Conservation (phyloP, 2,329 filamentous ascomycete species). For the Aspergillus ustus region DNA sequence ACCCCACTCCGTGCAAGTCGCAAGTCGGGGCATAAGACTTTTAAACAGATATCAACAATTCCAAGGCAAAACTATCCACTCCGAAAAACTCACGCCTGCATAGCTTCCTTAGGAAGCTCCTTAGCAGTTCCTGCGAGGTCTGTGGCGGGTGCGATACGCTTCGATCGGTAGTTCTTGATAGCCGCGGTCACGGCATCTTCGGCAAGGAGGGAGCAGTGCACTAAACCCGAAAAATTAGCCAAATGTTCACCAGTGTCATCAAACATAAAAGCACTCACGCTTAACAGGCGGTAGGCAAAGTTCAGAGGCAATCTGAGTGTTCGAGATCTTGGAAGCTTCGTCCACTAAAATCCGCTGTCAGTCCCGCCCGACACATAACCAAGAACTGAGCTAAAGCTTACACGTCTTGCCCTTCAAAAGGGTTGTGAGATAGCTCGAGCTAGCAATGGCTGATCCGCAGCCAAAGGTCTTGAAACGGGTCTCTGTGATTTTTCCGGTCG, state of each 20-base stretch:
- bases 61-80: slow-evolving; percentile 6
- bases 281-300: slow-evolving; percentile 90
- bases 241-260: neutral
- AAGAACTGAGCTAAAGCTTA: neutral
- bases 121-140: slow-evolving; percentile 74
- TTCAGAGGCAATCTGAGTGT: slow-evolving; percentile 98
- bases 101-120: slow-evolving; percentile 15
- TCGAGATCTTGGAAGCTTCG: slow-evolving; percentile 88
- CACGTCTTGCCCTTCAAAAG: slow-evolving; percentile 89
- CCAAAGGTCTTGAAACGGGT: slow-evolving; percentile 99
- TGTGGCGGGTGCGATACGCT: slow-evolving; percentile 78
- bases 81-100: slow-evolving; percentile 3
- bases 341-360: slow-evolving; percentile 59
- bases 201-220: slow-evolving; percentile 91
- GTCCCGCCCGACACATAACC: neutral
- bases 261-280: slow-evolving; percentile 59
- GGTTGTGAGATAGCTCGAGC: slow-evolving; percentile 91
- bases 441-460: slow-evolving; percentile 92
- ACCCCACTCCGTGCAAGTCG: slow-evolving; percentile 10
- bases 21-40: slow-evolving; percentile 13
- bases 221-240: slow-evolving; percentile 46
- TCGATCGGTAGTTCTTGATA: slow-evolving; percentile 88
- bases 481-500: slow-evolving; percentile 85
- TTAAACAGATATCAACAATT: slow-evolving; percentile 16
- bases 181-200: slow-evolving; percentile 93